phyloP scores from a whole-genome alignment of 345 rosid species.

The Moricandia moricandioides region DNA sequence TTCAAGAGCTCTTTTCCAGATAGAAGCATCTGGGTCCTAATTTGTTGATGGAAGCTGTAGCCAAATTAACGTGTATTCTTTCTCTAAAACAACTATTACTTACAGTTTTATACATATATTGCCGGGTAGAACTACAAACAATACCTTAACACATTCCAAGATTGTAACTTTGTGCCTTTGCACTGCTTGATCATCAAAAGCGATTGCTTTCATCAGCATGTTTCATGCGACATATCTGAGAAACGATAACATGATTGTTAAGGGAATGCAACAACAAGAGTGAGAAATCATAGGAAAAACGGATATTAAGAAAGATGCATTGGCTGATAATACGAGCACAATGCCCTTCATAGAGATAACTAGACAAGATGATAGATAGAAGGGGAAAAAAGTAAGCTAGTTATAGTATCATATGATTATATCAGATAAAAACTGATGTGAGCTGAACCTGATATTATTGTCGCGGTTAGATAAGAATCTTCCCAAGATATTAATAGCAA shows the following conservation, averaged over 20 bases:
- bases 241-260: slow-evolving; percentile 13
- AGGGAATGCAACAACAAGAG: slow-evolving; percentile 48
- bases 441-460: slow-evolving; percentile 91
- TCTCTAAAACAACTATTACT: background rate
- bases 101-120: background rate
- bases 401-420: background rate
- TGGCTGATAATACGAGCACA: slow-evolving; percentile 1
- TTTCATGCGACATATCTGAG: slow-evolving; percentile 91
- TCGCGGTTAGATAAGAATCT: slow-evolving; percentile 97
- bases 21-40: slow-evolving; percentile 98
- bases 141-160: slow-evolving; percentile 99
- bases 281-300: slow-evolving; percentile 12
- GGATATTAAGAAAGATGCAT: background rate
- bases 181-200: slow-evolving; percentile 91
- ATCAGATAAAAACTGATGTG: slow-evolving; percentile 1
- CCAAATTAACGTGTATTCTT: slow-evolving; percentile 24
- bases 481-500: slow-evolving; percentile 97
- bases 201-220: slow-evolving; percentile 93
- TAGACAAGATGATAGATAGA: background rate
- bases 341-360: slow-evolving; percentile 10
- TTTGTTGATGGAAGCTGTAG: slow-evolving; percentile 36
- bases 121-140: slow-evolving; percentile 13
- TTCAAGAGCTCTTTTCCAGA: slow-evolving; percentile 95
- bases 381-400: background rate
- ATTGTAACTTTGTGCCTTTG: slow-evolving; percentile 95